phyloP scores from a whole-genome alignment of 2,329 filamentous ascomycete genomes.

The Geoglossum cookeanum region DNA sequence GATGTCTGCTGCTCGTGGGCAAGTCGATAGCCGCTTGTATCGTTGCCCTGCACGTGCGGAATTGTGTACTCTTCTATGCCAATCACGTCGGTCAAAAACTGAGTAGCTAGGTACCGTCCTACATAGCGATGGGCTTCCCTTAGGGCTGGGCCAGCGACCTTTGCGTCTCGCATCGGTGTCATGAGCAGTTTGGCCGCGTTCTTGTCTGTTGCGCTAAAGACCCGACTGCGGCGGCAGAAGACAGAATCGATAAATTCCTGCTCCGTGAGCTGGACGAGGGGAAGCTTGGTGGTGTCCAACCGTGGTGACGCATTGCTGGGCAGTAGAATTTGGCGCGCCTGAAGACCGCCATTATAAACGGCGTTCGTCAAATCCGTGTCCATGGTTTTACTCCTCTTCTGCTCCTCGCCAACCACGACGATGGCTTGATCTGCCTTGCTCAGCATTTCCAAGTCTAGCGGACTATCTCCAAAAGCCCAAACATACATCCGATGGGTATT shows the following conservation, averaged over 20 bases:
- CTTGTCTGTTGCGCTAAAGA: constrained; percentile 28
- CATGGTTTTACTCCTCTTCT: constrained; percentile 32
- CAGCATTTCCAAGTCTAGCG: constrained; percentile 39
- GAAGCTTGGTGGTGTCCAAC: constrained; percentile 25
- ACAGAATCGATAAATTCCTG: constrained; percentile 14
- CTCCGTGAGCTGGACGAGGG: constrained; percentile 20
- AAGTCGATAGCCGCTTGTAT: constrained; percentile 27
- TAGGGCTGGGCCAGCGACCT: constrained; percentile 25
- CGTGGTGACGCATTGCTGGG: constrained; percentile 22
- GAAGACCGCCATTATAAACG: constrained; percentile 23
- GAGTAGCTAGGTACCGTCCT: constrained; percentile 34
- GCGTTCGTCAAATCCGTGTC: constrained; percentile 24
- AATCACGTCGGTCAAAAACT: constrained; percentile 28
- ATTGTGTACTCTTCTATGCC: constrained; percentile 32
- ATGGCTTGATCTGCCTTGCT: constrained; percentile 31
- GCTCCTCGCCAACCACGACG: constrained; percentile 33
- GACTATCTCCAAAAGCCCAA: constrained; percentile 41
- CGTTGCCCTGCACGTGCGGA: constrained; percentile 31
- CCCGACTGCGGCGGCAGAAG: constrained; percentile 7
- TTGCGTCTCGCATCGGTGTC: constrained; percentile 33
- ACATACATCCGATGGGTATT: constrained; percentile 21
- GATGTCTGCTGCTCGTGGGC: constrained; percentile 27
- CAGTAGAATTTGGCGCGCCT: constrained; percentile 28
- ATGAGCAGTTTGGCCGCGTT: constrained; percentile 30
- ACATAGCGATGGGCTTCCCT: constrained; percentile 28